Percentiles rank a stretch among this genome's conserved stretches.
Evolutionary conservation across 352 stramenopile genomes (phyloP).

Genomic region (Phytopythium litorale): DNA sequence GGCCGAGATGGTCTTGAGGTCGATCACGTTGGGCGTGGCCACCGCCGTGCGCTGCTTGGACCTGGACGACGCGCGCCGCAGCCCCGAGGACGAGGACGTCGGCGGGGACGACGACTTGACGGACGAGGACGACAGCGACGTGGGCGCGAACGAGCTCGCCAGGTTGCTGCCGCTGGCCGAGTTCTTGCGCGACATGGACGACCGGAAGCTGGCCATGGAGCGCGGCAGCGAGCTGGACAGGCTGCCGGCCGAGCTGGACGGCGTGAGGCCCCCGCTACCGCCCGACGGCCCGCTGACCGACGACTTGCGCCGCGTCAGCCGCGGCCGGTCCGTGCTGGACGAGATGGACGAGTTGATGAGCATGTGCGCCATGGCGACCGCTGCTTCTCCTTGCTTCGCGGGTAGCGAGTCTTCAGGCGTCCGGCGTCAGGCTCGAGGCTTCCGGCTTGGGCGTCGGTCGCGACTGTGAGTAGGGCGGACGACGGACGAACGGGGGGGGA

Average conservation of each 20-base stretch:
- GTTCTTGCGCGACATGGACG: constrained; percentile 30
- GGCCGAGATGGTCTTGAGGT: constrained; percentile 83
- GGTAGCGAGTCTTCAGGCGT: neutral
- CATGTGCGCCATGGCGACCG: constrained; percentile 49
- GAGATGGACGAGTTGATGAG: constrained; percentile 53
- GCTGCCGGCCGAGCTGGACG: constrained; percentile 13
- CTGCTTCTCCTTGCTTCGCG: neutral
- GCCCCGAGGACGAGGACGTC: constrained; percentile 6
- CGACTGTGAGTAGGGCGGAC: neutral
- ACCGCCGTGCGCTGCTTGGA: constrained; percentile 19
- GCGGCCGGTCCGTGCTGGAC: constrained; percentile 18
- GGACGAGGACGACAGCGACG: constrained; percentile 10
- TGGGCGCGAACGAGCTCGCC: neutral
- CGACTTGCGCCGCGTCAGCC: constrained; percentile 39
- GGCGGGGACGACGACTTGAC: constrained; percentile 7
- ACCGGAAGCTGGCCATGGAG: constrained; percentile 20
- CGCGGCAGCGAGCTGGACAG: constrained; percentile 11
- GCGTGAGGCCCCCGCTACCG: constrained; percentile 9
- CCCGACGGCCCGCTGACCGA: constrained; percentile 28
- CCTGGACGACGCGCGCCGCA: constrained; percentile 3
- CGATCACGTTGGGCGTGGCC: constrained; percentile 75
- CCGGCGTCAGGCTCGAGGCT: too few relatives aligned
- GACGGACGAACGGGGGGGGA: neutral
- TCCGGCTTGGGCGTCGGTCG: neutral
- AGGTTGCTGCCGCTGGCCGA: constrained; percentile 24